These are phyloP conservation scores for Martiniozyma abietophila DNA, from an alignment of 805 yeast genomes.

Conservation along the genomic window DNA sequence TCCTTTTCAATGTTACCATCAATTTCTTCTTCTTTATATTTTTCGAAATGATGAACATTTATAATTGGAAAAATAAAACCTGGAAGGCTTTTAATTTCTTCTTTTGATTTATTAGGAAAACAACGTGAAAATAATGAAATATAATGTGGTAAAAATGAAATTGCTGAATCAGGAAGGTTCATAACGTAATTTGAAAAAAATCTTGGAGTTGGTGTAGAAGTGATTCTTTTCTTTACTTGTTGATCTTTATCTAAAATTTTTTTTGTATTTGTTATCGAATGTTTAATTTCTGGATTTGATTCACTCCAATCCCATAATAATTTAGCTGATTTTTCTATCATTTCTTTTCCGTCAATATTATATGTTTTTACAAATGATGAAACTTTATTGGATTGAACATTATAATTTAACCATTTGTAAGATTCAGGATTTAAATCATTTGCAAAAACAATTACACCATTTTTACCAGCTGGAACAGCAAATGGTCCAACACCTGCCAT, in stretches of 20 bases:
- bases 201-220: conserved; percentile 37
- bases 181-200: conserved; percentile 70
- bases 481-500: conserved; percentile 99
- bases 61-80: conserved; percentile 60
- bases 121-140: conserved; percentile 54
- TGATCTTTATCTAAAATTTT: conserved; percentile 7
- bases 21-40: conserved; percentile 59
- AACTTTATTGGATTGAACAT: conserved; percentile 58
- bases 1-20: conserved; percentile 65
- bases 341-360: conserved; percentile 76
- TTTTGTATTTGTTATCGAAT: conserved; percentile 19
- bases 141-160: conserved; percentile 70
- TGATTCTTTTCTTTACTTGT: conserved; percentile 21
- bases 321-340: conserved; percentile 54
- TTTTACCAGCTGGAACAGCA: conserved; percentile 91
- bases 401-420: conserved; percentile 56
- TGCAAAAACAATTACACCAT: conserved; percentile 70
- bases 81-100: conserved; percentile 28
- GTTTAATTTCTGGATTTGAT: conserved; percentile 29
- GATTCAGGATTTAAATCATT: conserved; percentile 92
- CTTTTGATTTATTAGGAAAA: conserved; percentile 28
- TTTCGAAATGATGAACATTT: conserved; percentile 90
- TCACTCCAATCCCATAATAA: conserved; percentile 40
- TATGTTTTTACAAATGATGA: conserved; percentile 46
- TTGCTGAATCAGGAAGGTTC: conserved; percentile 93